Base-by-base conservation (phyloP, 352 stramenopile species). In the Phytophthora sp. region DNA sequence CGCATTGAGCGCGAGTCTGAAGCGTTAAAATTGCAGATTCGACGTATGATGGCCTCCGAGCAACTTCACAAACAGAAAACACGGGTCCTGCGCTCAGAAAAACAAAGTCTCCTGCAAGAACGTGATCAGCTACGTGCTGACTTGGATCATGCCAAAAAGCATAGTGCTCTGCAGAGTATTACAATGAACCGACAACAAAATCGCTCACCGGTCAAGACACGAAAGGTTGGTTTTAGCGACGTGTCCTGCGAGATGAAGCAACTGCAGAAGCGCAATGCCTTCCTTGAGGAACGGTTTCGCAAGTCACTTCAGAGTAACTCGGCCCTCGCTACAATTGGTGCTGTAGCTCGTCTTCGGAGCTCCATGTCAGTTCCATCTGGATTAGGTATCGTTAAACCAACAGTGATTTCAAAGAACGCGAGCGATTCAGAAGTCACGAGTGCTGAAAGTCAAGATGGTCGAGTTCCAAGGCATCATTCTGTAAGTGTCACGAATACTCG, bases 31-130 rank as follows among this genome's bases (percentile, higher is more conserved):
- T 54, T 87, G 26, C 84, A 91, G 54, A 83, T 94, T 56, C 81
- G 82, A 50, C 90, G 88, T 42, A 88, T 94, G 79, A 91, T 92
- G 46, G 80, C 82, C 23, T 87, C 79, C 6, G 81, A 94, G 55
- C 88, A 92, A 50, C 74, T 75, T 8, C 71, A 89, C 64, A 92
- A 90, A 62, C 82, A 89, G 34, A 87, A 89, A 56, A 90, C 88
- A 27, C 70, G 73, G 1, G 43, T 82, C 8, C 67, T 89, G 27
- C 57, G 63, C 10, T 54, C 62, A 11, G 84, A 91, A 59, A 82
- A 76, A 39, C 54, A 69, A 18, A 68, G 79, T 30, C 72, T 93
- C n/a, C 49, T 76, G 12, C 70, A 82, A 30, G 69, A 60, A 42
- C 78, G 77, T 23, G 73, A 87, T 35, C 70, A 69, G 12, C 48